These are phyloP conservation scores for Rhodotorula taiwanensis DNA, from an alignment of 768 basidiomycete genomes.

Conservation along the genomic window DNA sequence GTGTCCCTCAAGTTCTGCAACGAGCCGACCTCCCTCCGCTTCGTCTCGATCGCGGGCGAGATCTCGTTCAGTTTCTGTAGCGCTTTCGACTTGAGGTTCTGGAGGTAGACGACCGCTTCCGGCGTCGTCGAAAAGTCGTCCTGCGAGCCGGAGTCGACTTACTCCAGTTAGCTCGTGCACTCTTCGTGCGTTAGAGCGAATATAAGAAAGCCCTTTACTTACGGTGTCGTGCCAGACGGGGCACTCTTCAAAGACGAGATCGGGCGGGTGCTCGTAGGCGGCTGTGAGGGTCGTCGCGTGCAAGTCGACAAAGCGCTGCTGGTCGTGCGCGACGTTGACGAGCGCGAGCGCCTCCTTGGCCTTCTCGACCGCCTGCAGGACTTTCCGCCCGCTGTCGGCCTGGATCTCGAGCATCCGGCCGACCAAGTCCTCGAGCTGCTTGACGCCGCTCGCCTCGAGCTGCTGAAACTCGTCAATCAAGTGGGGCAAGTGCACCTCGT, in stretches of 20 bases:
- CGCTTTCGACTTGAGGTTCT: constrained; percentile 28
- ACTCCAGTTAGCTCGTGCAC: not conserved
- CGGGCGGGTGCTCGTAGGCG: constrained; percentile 26
- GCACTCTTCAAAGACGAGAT: constrained; percentile 28
- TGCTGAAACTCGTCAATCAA: constrained; percentile 31
- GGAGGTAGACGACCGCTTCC: constrained; percentile 11
- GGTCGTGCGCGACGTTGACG: constrained; percentile 22
- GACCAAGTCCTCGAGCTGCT: constrained; percentile 13
- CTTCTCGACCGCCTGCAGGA: not conserved
- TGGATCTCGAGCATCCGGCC: constrained; percentile 7
- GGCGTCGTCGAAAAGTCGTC: constrained; percentile 22
- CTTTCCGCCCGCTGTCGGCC: not conserved
- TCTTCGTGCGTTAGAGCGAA: no score
- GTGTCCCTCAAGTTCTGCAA: constrained; percentile 16
- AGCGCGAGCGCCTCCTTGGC: not conserved
- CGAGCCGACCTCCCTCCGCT: constrained; percentile 7
- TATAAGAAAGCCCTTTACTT: not conserved
- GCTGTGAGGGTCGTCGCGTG: not conserved
- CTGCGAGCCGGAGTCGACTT: not conserved
- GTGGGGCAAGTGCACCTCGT: constrained; percentile 20
- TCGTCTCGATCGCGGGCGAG: constrained; percentile 21
- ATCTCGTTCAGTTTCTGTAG: not conserved
- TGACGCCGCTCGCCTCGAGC: constrained; percentile 15
- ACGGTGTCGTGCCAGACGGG: constrained; percentile 35
- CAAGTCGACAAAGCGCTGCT: constrained; percentile 14